Evolutionary conservation across 306 rosid species (phyloP).

Genomic region (Heteromeles arbutifolia): DNA sequence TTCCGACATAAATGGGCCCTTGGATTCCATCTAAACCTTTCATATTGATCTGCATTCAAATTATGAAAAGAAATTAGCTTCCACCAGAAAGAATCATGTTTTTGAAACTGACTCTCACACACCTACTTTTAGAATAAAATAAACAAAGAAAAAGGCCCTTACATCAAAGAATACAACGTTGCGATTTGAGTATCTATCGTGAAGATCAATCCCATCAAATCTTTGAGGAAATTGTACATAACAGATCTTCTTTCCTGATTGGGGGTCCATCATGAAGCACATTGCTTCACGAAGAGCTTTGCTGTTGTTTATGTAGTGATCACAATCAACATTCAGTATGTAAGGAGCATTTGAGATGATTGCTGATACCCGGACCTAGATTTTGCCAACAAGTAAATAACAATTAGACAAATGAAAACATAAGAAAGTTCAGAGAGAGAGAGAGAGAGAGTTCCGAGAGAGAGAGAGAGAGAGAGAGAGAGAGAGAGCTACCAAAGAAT

Average conservation of each 20-base stretch:
- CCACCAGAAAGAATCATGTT: not conserved
- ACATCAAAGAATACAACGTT: slow-evolving; percentile 93
- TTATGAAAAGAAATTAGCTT: slow-evolving; percentile 14
- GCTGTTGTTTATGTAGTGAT: slow-evolving; percentile 93
- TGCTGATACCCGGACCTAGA: slow-evolving; percentile 81
- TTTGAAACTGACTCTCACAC: not conserved
- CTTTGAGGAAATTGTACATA: slow-evolving; percentile 92
- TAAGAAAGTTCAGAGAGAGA: not conserved
- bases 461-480: not conserved
- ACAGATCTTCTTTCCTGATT: slow-evolving; percentile 76
- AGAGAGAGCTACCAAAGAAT: slow-evolving; percentile 50
- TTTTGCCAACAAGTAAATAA: slow-evolving; percentile 1
- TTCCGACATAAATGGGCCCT: slow-evolving; percentile 94
- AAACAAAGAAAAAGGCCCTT: slow-evolving; percentile 16
- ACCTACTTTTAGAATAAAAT: not conserved
- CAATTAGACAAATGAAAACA: slow-evolving; percentile 2
- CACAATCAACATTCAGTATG: slow-evolving; percentile 86
- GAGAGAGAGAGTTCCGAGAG: not conserved
- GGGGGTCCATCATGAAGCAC: slow-evolving; percentile 98
- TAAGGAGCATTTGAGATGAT: slow-evolving; percentile 84
- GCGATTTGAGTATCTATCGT: slow-evolving; percentile 90
- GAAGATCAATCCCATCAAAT: slow-evolving; percentile 88
- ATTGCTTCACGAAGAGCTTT: slow-evolving; percentile 91
- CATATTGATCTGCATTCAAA: slow-evolving; percentile 64
- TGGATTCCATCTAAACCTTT: slow-evolving; percentile 94